Evolutionary conservation across 371 early-diverging fungal species (phyloP).

Genomic region (Mucor circinelloides): DNA sequence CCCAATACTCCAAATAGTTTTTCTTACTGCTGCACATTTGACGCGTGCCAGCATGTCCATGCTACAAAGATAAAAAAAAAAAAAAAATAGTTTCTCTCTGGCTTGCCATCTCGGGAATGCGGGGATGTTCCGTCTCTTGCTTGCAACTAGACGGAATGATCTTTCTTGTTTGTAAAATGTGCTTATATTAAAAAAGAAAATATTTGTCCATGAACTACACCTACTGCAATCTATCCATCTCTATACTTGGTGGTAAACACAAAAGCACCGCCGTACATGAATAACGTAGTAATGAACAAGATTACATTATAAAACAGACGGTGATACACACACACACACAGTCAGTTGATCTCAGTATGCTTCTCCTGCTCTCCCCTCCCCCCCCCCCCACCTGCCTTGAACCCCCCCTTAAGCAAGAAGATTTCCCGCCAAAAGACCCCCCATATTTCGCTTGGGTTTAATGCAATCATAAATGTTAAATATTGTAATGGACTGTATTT

Average conservation of each 20-base stretch:
- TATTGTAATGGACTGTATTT: constrained; percentile 13
- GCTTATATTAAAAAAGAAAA: constrained; percentile 9
- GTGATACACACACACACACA: neutral
- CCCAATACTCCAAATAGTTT: neutral
- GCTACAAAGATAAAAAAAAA: neutral
- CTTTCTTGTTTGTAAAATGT: neutral
- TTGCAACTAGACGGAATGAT: constrained; percentile 2
- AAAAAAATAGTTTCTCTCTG: neutral
- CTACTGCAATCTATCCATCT: neutral
- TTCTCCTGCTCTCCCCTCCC: neutral
- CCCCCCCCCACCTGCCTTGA: neutral
- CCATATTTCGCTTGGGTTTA: neutral
- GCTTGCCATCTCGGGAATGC: constrained; percentile 18
- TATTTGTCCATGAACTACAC: neutral
- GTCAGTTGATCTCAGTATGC: neutral
- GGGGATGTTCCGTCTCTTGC: constrained; percentile 21
- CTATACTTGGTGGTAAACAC: neutral
- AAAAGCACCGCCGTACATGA: constrained; percentile 12
- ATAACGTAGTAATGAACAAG: constrained; percentile 28
- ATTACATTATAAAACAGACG: constrained; percentile 21
- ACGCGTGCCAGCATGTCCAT: constrained; percentile 16
- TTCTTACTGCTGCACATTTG: constrained; percentile 23
- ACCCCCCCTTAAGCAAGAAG: neutral
- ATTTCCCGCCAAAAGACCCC: constrained; percentile 22
- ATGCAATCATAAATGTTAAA: constrained; percentile 1